Evolutionary conservation across 2,329 filamentous ascomycete species (phyloP).

Genomic region (Cordyceps javanica): DNA sequence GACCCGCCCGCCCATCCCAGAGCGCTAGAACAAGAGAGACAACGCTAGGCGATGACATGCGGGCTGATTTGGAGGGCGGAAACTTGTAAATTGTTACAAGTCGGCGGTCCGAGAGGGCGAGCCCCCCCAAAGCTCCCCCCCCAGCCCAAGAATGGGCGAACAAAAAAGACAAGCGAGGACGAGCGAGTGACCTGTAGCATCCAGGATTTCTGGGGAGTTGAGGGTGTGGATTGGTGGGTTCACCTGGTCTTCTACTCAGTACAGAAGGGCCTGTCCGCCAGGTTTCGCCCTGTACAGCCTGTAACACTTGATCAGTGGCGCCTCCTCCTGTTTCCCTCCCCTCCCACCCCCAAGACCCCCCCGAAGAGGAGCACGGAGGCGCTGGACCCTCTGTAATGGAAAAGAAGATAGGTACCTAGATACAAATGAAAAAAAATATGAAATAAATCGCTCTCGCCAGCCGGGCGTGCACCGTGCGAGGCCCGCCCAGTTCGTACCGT

Average conservation of each 20-base stretch:
- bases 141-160: neutral
- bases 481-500: conserved; percentile 2
- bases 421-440: neutral
- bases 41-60: conserved; percentile 3
- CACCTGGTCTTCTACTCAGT: no score
- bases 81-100: neutral
- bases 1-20: no score
- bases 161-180: neutral
- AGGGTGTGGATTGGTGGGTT: neutral
- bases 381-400: neutral
- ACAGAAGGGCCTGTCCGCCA: no score
- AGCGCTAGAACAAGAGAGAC: conserved; percentile 8
- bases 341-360: no score
- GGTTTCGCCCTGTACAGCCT: no score
- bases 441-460: neutral
- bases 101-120: neutral
- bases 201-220: neutral
- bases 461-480: conserved; percentile 8
- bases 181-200: neutral
- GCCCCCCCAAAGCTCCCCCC: no score
- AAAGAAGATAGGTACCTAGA: neutral
- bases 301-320: no score
- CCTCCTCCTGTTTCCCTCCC: no score
- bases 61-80: neutral
- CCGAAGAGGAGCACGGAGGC: neutral